A percentile compares a stretch with the other conserved stretches of the same genome.
Conservation (phyloP, 352 stramenopile genomes). For the Labyrinthula sp. region DNA sequence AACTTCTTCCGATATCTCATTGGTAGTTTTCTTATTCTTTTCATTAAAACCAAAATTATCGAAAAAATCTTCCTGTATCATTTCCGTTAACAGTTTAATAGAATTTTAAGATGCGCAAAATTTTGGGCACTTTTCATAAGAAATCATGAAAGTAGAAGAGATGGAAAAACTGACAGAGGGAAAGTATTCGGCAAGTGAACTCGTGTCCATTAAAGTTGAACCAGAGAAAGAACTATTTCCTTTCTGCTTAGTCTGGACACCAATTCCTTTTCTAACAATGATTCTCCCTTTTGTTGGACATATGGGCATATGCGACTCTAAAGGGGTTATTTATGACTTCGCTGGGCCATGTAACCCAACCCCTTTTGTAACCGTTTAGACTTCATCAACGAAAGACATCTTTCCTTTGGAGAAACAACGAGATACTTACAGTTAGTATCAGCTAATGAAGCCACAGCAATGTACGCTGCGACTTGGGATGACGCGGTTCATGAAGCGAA, state of each 20-base stretch:
- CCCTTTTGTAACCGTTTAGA: too few relatives aligned
- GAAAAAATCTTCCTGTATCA: too few relatives aligned
- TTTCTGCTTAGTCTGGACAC: constrained; percentile 72
- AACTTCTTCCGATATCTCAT: too few relatives aligned
- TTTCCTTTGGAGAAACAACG: constrained; percentile 60
- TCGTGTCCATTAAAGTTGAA: constrained; percentile 29
- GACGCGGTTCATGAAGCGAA: constrained; percentile 58
- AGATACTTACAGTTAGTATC: constrained; percentile 59
- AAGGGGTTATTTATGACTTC: constrained; percentile 78
- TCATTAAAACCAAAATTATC: too few relatives aligned
- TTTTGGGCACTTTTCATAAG: too few relatives aligned
- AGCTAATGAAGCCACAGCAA: constrained; percentile 16
- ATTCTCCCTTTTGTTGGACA: constrained; percentile 84
- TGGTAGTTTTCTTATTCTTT: too few relatives aligned
- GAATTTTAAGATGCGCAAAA: too few relatives aligned
- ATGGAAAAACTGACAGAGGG: too few relatives aligned
- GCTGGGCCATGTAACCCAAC: constrained; percentile 78
- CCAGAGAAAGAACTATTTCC: constrained; percentile 43
- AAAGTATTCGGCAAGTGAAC: too few relatives aligned
- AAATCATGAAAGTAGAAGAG: too few relatives aligned
- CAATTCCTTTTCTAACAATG: constrained; percentile 64
- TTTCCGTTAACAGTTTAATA: too few relatives aligned
- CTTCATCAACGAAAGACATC: constrained; percentile 57
- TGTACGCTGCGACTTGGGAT: constrained; percentile 61
- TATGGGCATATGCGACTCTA: constrained; percentile 66